phyloP scores from a whole-genome alignment of 176 grass and related monocot species.

The Phragmites australis region DNA sequence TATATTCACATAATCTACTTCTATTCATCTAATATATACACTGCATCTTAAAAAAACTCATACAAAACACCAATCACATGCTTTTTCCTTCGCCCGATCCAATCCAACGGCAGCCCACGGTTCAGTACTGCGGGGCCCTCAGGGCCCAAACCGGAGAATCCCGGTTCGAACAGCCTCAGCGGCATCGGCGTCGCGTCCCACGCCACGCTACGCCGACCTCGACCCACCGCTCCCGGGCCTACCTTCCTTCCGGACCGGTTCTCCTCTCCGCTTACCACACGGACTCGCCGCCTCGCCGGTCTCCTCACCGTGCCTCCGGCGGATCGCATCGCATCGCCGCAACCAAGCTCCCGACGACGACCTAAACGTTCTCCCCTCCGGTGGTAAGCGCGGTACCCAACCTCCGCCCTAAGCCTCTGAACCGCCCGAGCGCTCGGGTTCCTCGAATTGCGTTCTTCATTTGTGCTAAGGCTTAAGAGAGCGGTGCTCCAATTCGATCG shows the following conservation, averaged over 20 bases:
- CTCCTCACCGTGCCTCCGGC: background rate
- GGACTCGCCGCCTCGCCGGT: background rate
- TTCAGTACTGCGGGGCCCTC: too few species aligned
- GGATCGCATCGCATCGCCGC: background rate
- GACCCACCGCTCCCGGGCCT: background rate
- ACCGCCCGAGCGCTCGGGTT: background rate
- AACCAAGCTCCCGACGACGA: slow-evolving; percentile 11
- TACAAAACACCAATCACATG: too few species aligned
- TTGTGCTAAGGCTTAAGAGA: background rate
- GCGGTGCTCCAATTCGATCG: background rate
- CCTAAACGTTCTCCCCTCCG: background rate
- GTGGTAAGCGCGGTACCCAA: slow-evolving; percentile 22
- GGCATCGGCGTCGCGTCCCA: too few species aligned
- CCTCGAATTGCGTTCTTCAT: background rate
- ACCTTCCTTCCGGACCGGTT: background rate
- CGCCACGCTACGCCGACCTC: background rate
- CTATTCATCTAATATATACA: too few species aligned
- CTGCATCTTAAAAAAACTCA: too few species aligned
- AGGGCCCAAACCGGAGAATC: too few species aligned
- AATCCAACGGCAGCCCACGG: too few species aligned
- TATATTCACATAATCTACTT: too few species aligned
- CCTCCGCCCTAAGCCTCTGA: background rate
- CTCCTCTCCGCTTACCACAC: background rate
- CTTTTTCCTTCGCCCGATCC: too few species aligned
- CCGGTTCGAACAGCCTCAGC: too few species aligned